Base-by-base conservation (phyloP, 805 yeast species). In the Clavispora asparagi region DNA sequence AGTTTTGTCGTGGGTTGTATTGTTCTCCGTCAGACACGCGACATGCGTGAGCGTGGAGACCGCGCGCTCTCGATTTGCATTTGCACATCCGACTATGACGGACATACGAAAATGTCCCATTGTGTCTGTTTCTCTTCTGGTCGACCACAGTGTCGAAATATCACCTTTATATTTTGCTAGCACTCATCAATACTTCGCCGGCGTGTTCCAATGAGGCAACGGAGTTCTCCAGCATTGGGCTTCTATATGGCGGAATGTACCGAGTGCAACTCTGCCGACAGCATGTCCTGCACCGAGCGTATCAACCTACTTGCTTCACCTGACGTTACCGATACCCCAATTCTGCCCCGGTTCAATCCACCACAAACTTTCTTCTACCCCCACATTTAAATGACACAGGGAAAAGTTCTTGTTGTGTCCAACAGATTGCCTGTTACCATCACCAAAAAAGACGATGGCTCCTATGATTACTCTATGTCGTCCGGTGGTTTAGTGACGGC, bases 401-500 rank as follows among this genome's bases (percentile, higher is more conserved):
- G 88, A 7, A 87, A 88, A 62, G 92, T 94, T 26, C 67, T 94
- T 32, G 97, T 95, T 6, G 95, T 94, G 1, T 90, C 97, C 9
- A 94, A 94, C 67, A 76, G 99, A 58, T 78, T 94, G 44, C 99
- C 99, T 0, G 97, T 94, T 42, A 94, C 99, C 0, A 87, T 92
- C 57, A 81, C 78, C 53, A 76, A 88, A 44, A 75, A 76, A 13
- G 62, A 68, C 1, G 71, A 74, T 39, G 90, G 92, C 3, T 64
- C 76, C 11, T 94, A 89, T 63, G 82, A 81, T 49, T 94, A 92
- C 64, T 68, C 83, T 41, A 88, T 94, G 97, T 90, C 97, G 28
- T 87, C 96, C 1, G 99, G 99, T 26, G 99, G 99, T 1, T 77
- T 94, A 41, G 99, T 95, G 23, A 89, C 97, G 1, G 99, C 97